phyloP scores from a whole-genome alignment of 2,329 filamentous ascomycete genomes.

The Cytospora piceicola region DNA sequence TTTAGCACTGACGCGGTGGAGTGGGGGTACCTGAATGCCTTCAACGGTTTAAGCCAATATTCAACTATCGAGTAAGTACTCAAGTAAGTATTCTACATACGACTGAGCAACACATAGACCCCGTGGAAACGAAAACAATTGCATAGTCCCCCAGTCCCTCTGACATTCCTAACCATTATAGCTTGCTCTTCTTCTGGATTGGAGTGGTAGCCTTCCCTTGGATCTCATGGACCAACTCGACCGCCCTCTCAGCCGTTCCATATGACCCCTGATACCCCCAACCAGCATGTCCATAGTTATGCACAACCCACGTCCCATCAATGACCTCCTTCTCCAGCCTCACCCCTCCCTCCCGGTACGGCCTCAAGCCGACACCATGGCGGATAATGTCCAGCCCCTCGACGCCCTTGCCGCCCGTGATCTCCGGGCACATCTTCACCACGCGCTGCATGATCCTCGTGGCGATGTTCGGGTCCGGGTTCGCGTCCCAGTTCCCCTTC shows the following conservation, averaged over 20 bases:
- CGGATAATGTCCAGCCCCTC: conserved; percentile 75
- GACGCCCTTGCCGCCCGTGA: conserved; percentile 69
- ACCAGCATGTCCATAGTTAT: conserved; percentile 79
- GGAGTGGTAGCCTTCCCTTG: conserved; percentile 37
- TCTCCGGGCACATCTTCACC: conserved; percentile 64
- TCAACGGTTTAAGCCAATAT: background rate
- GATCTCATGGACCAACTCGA: conserved; percentile 70
- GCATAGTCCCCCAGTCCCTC: background rate
- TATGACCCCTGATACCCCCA: conserved; percentile 76
- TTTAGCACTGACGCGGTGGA: background rate
- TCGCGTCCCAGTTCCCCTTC: conserved; percentile 76
- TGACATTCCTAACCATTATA: conserved; percentile 5
- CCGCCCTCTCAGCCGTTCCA: conserved; percentile 69
- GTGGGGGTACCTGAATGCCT: no score
- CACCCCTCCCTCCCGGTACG: conserved; percentile 72
- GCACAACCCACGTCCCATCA: conserved; percentile 68
- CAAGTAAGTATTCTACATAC: background rate
- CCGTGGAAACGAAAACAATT: background rate
- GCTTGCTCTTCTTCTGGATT: conserved; percentile 30
- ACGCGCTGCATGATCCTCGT: conserved; percentile 82
- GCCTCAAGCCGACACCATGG: conserved; percentile 81
- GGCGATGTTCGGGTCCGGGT: conserved; percentile 79
- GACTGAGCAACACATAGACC: background rate
- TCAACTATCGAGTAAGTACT: background rate
- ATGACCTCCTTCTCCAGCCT: conserved; percentile 75